Conservation (phyloP, 73 alveolate species). For the Paramecium biaurelia region DNA sequence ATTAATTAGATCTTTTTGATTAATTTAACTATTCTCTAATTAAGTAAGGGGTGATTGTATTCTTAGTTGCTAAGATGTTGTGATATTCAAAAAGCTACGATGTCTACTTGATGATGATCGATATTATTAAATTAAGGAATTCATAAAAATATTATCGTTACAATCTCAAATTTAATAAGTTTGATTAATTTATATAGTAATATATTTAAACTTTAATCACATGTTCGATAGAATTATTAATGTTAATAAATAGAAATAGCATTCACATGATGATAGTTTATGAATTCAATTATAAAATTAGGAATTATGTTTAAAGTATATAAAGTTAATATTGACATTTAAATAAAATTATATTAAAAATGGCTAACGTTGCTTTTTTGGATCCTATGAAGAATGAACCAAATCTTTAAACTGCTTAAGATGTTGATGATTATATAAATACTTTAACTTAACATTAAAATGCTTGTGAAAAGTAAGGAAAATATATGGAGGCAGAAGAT, state of each 20-base stretch:
- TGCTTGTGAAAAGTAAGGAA: slow-evolving; percentile 20
- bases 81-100: neutral
- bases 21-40: neutral
- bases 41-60: neutral
- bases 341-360: neutral
- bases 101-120: neutral
- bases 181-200: neutral
- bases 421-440: slow-evolving; percentile 29
- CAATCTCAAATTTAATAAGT: neutral
- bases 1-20: neutral
- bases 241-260: too few species aligned
- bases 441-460: neutral
- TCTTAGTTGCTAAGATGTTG: neutral
- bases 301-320: neutral
- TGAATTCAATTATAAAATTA: neutral
- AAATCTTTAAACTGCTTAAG: neutral
- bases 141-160: neutral
- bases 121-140: neutral
- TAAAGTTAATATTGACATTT: neutral
- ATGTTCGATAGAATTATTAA: neutral
- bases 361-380: slow-evolving; percentile 8
- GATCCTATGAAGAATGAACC: slow-evolving; percentile 34
- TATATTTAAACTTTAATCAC: neutral
- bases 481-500: slow-evolving; percentile 50
- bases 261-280: neutral